Conservation (phyloP, 1,284 basidiomycete genomes). For the Apiotrichum montevideense region DNA sequence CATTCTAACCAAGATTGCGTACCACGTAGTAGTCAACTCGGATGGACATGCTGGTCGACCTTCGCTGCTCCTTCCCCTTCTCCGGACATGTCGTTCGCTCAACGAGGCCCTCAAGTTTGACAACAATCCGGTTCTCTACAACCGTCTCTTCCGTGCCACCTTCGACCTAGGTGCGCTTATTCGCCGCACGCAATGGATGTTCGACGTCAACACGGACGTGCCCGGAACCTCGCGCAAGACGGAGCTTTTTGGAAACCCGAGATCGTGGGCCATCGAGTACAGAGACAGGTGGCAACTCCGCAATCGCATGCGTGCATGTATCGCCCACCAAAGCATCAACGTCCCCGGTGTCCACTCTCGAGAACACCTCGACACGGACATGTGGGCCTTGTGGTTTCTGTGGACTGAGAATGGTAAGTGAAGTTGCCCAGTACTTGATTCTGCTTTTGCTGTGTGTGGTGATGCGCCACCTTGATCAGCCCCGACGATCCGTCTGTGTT, state of each 20-base stretch:
- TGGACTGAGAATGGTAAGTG: constrained; percentile 49
- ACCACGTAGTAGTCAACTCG: constrained; percentile 26
- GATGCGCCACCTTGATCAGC: too few relatives aligned
- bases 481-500: too few relatives aligned
- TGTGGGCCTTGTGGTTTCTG: constrained; percentile 49
- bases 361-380: constrained; percentile 30
- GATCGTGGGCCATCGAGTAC: constrained; percentile 42
- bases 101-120: constrained; percentile 39
- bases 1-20: constrained; percentile 27
- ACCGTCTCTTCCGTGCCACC: constrained; percentile 42
- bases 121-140: constrained; percentile 46
- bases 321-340: constrained; percentile 26
- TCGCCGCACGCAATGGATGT: constrained; percentile 38
- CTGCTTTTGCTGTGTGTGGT: neutral
- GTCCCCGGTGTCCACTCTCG: constrained; percentile 24
- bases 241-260: constrained; percentile 31
- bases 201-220: constrained; percentile 16
- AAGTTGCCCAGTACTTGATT: neutral
- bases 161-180: constrained; percentile 42
- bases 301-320: constrained; percentile 33
- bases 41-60: constrained; percentile 22
- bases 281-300: constrained; percentile 35
- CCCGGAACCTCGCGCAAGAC: constrained; percentile 13
- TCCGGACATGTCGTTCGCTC: constrained; percentile 30
- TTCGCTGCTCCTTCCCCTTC: constrained; percentile 28